A percentile compares a stretch with the other conserved stretches of the same genome.
phyloP scores from a whole-genome alignment of 1,139 yeast species.

The Yamadazyma trypodendri region DNA sequence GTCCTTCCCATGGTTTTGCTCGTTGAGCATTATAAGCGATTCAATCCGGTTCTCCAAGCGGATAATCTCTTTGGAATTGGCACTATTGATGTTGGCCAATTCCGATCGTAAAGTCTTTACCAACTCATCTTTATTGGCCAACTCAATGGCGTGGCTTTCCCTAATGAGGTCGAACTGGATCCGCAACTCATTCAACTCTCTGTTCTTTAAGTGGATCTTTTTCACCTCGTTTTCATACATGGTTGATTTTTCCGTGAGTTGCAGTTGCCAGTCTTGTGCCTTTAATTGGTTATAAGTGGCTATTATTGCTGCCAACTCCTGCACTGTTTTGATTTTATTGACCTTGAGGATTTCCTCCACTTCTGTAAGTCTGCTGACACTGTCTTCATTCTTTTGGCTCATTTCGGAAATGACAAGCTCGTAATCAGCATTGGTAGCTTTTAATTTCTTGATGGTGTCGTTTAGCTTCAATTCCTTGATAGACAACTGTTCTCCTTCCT shows the following conservation, averaged over 20 bases:
- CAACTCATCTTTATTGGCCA: constrained; percentile 27
- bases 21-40: constrained; percentile 9
- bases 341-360: constrained; percentile 32
- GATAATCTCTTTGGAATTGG: constrained; percentile 41
- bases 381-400: constrained; percentile 30
- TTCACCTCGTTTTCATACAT: constrained; percentile 38
- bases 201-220: constrained; percentile 25
- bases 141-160: constrained; percentile 36
- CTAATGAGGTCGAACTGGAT: constrained; percentile 42
- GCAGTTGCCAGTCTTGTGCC: constrained; percentile 15
- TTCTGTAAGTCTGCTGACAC: constrained; percentile 28
- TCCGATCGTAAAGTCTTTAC: constrained; percentile 29
- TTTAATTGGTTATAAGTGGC: constrained; percentile 16
- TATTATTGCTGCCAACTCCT: constrained; percentile 24
- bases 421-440: constrained; percentile 46
- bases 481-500: constrained; percentile 80
- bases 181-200: constrained; percentile 37
- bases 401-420: constrained; percentile 38
- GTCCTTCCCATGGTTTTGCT: neutral
- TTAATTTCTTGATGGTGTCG: constrained; percentile 64
- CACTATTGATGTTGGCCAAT: constrained; percentile 11
- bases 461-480: constrained; percentile 69
- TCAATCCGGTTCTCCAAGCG: constrained; percentile 53
- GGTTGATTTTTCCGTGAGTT: constrained; percentile 20
- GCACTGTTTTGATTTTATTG: constrained; percentile 26